These are phyloP conservation scores for Pleurotus eryngii DNA, from an alignment of 768 basidiomycete genomes.

Conservation along the genomic window DNA sequence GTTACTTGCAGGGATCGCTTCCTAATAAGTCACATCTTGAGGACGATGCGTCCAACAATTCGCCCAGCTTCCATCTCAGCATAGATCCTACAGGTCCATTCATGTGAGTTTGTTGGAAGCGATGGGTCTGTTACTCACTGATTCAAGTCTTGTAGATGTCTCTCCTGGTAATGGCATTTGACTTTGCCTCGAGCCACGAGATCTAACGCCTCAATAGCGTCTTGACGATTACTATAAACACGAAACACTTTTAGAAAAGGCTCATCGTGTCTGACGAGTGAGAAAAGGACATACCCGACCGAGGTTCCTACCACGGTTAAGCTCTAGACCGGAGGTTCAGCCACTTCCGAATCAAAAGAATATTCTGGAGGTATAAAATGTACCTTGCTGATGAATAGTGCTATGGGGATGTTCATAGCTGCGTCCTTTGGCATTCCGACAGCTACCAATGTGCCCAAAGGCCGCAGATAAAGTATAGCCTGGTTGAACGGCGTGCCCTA, in stretches of 20 bases:
- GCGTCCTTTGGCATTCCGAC: constrained; percentile 62
- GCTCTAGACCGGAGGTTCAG: constrained; percentile 2
- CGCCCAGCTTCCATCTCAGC: constrained; percentile 26
- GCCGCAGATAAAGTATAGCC: constrained; percentile 67
- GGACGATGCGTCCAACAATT: constrained; percentile 28
- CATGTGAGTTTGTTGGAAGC: neutral
- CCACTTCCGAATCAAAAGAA: neutral
- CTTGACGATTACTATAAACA: constrained; percentile 62
- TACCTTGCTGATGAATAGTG: constrained; percentile 33
- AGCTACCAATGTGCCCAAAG: constrained; percentile 64
- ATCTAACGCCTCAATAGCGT: constrained; percentile 72
- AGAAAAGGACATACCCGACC: neutral
- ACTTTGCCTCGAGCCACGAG: constrained; percentile 71
- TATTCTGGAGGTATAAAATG: neutral
- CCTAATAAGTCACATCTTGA: constrained; percentile 19
- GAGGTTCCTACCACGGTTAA: constrained; percentile 2
- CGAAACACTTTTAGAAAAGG: too few species aligned
- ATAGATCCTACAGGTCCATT: constrained; percentile 17
- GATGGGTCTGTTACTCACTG: constrained; percentile 31
- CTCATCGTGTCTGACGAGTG: too few species aligned
- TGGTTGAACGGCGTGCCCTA: constrained; percentile 42
- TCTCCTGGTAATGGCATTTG: constrained; percentile 48
- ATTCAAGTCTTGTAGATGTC: constrained; percentile 46
- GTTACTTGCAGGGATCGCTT: too few species aligned
- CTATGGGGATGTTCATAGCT: constrained; percentile 50